Conservation (phyloP, 139 green algal genomes). For the Choricystis sp. region DNA sequence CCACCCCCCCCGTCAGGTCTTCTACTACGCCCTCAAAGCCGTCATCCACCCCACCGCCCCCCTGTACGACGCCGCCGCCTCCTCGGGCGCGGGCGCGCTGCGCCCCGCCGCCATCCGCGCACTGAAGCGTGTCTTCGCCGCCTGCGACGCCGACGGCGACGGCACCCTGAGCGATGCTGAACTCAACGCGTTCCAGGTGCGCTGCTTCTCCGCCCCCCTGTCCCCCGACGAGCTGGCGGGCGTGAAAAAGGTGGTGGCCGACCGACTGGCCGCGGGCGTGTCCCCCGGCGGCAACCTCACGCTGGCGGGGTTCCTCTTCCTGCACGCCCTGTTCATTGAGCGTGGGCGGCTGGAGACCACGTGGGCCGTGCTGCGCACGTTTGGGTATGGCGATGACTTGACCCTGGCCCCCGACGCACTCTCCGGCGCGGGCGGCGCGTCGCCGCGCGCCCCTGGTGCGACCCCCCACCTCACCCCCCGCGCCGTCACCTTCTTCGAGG, state of each 20-base stretch:
- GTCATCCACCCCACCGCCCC: slow-evolving; percentile 77
- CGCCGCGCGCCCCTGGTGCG: neutral
- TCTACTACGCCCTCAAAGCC: slow-evolving; percentile 62
- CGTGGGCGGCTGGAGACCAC: slow-evolving; percentile 72
- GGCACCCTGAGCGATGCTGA: slow-evolving; percentile 55
- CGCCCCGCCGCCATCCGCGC: slow-evolving; percentile 46
- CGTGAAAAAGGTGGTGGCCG: slow-evolving; percentile 69
- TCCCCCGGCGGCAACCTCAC: slow-evolving; percentile 51
- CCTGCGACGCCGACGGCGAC: slow-evolving; percentile 67
- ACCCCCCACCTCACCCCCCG: slow-evolving; percentile 16
- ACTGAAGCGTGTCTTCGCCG: slow-evolving; percentile 70
- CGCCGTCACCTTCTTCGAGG: slow-evolving; percentile 33
- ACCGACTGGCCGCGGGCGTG: slow-evolving; percentile 51
- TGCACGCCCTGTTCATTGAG: slow-evolving; percentile 92
- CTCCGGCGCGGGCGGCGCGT: neutral
- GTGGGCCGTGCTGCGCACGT: slow-evolving; percentile 71
- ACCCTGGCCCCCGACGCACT: slow-evolving; percentile 35
- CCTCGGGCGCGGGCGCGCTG: slow-evolving; percentile 18
- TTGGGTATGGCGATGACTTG: slow-evolving; percentile 62
- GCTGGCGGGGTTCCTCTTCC: slow-evolving; percentile 79
- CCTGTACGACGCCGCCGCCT: slow-evolving; percentile 51
- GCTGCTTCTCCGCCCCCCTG: slow-evolving; percentile 54
- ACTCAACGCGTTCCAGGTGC: slow-evolving; percentile 72
- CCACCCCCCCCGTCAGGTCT: slow-evolving; percentile 21
- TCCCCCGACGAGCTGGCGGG: slow-evolving; percentile 63